A percentile compares a stretch with the other conserved stretches of the same genome.
Evolutionary conservation across 2,329 filamentous ascomycete genomes (phyloP).

Genomic region (Colletotrichum echinochloae): DNA sequence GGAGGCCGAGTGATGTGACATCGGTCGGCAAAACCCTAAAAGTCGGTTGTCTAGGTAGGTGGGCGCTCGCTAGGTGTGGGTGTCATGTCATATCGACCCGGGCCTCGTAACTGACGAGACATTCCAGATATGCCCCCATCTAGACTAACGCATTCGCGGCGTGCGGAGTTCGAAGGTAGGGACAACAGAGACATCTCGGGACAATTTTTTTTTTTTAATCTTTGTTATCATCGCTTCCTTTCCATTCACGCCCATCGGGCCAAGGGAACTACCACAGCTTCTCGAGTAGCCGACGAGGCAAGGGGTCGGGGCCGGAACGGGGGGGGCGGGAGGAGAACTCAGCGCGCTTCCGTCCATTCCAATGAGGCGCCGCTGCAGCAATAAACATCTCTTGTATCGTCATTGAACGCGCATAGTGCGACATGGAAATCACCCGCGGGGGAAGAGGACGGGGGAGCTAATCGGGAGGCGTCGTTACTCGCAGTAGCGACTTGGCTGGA

Average conservation of each 20-base stretch:
- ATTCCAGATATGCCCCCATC: neutral
- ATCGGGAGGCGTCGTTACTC: neutral
- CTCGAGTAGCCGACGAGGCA: slow-evolving; percentile 18
- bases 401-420: neutral
- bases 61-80: neutral
- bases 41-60: neutral
- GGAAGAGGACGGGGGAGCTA: neutral
- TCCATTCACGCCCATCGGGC: neutral
- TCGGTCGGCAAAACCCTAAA: slow-evolving; percentile 10
- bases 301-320: neutral
- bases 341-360: neutral
- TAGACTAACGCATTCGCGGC: neutral
- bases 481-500: slow-evolving; percentile 6
- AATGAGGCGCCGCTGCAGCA: slow-evolving; percentile 11
- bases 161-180: neutral
- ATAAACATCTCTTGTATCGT: slow-evolving; percentile 16
- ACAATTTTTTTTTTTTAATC: no score
- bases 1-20: slow-evolving; percentile 19
- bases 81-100: neutral
- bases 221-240: no score
- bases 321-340: neutral
- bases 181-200: neutral
- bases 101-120: neutral
- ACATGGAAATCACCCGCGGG: neutral
- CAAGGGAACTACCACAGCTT: slow-evolving; percentile 16